Evolutionary conservation across 805 yeast genomes (phyloP), one percentile per base, ranked within the genome.

Genomic region (Teunomyces aglyptinius): DNA sequence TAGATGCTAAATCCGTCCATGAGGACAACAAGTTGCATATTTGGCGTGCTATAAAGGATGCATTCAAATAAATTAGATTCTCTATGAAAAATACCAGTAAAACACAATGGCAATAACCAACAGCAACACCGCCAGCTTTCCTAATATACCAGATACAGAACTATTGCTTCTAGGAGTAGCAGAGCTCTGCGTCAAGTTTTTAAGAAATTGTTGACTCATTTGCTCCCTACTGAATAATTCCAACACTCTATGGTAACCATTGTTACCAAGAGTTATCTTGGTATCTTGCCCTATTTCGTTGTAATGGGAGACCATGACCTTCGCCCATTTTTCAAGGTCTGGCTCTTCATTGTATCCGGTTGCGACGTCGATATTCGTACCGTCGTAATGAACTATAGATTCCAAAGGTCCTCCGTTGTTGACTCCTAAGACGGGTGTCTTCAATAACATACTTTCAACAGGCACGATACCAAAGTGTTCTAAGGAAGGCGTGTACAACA

Each of bases 381-480:
- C 67, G 26, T 52, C 53, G 52, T 51, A 70, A 45, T 63, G 54
- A 7, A 71, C 73, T 7, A 86, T 70, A 0, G 96, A 85, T 61
- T 94, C 99, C 29, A 83, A 66, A 0, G 99, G 99, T 0, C 99
- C 99, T 22, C 99, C 99, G 33, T 82, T 82, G 58, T 87, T 82
- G 4, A 85, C 84, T 0, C 97, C 97, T 43, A 94, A 68, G 0
- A 91, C 97, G 0, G 96, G 89, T 0, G 85, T 84, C 24, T 87
- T 85, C 47, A 80, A 74, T 40, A 85, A 76, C 97, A 94, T 91
- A 10, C 96, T 91, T 63, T 94, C 99, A 12, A 94, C 75, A 1
- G 99, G 99, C 7, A 94, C 99, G 52, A 94, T 94, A 11, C 99
- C 99, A 61, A 94, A 94, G 68, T 94, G 99, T 64, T 94, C 99